phyloP scores from a whole-genome alignment of 2,329 filamentous ascomycete species.

The Colletotrichum sp. region DNA sequence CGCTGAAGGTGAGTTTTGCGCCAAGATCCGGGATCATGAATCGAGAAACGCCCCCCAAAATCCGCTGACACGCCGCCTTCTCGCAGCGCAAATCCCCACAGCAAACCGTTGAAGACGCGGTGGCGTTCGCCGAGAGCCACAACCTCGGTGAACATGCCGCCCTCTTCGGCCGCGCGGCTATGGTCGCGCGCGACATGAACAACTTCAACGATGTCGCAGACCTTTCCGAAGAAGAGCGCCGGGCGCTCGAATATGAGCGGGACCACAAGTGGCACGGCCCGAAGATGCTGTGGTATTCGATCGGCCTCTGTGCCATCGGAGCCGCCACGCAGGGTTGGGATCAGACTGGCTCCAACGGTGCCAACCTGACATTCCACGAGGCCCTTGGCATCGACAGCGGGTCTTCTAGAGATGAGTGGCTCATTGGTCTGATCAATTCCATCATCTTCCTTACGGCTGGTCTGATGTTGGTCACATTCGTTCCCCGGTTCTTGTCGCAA shows the following conservation, averaged over 20 bases:
- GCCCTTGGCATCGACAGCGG: constrained; percentile 40
- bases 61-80: background rate
- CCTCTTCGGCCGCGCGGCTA: constrained; percentile 41
- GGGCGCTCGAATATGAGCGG: constrained; percentile 41
- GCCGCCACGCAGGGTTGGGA: constrained; percentile 68
- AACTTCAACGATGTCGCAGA: constrained; percentile 30
- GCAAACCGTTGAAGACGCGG: constrained; percentile 41
- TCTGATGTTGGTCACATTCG: background rate
- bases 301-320: constrained; percentile 57
- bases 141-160: constrained; percentile 53
- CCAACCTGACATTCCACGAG: constrained; percentile 64
- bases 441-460: constrained; percentile 27
- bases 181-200: constrained; percentile 36
- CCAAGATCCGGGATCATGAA: background rate
- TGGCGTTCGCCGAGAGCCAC: constrained; percentile 53
- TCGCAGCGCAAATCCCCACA: constrained; percentile 27
- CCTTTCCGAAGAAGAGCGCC: constrained; percentile 39
- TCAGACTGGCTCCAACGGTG: constrained; percentile 67
- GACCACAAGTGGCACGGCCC: constrained; percentile 65
- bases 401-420: constrained; percentile 49
- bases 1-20: constrained; percentile 29
- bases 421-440: constrained; percentile 65
- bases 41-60: background rate
- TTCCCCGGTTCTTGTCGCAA: background rate
- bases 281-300: constrained; percentile 45